Base-by-base conservation (phyloP, 495 filamentous ascomycete species). In the Penicillium goetzii region DNA sequence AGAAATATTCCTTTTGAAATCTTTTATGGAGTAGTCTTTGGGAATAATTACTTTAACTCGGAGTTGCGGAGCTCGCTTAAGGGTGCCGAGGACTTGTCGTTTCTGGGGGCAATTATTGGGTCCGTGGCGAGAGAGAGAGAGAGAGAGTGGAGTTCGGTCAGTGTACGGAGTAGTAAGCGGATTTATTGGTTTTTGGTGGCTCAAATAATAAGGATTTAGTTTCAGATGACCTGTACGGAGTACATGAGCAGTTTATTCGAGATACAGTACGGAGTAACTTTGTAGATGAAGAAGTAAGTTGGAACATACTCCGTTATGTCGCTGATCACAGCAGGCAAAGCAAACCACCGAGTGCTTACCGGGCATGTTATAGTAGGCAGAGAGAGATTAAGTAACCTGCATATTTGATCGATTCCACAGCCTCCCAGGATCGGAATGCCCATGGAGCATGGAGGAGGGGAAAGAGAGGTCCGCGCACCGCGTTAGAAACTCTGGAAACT, bases 41-140 rank as follows among this genome's bases (percentile, higher is more conserved):
- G 28, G 21, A 50, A 40, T 17, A 14, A 51, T 51, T 3, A 25
- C 32, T 40, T 51, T 59, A 40, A 50, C 49, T 59, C 19, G 14
- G 32, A 17, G 25, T 56, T 62, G 59, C 64, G 67, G 68, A 64
- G 54, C 64, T 69, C 64, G 64, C 67, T 62, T 65, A 70, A 43
- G 45, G 33, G 47, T 54, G 63, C 66, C 63, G 62, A 64, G 30
- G 30, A 34, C 32, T 36, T 19, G 52, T 30, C 28, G 41, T 56
- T 56, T 51, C 56, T 43, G 51, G 53, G 51, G 53, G 54, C 59
- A 25, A 26, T 19, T 33, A 23, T 51, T 50, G 52, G 32, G 23
- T 54, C 14, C 47, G 28, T 30, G 10, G 23, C n/a, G 38, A 21
- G 43, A 19, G 2, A 33, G 50, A 33, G 36, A 4, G 23, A 17